A percentile compares a stretch with the other conserved stretches of the same genome.
These are phyloP conservation scores for Phenoliferia sp. DNA, from an alignment of 1,284 basidiomycete species.

Conservation along the genomic window DNA sequence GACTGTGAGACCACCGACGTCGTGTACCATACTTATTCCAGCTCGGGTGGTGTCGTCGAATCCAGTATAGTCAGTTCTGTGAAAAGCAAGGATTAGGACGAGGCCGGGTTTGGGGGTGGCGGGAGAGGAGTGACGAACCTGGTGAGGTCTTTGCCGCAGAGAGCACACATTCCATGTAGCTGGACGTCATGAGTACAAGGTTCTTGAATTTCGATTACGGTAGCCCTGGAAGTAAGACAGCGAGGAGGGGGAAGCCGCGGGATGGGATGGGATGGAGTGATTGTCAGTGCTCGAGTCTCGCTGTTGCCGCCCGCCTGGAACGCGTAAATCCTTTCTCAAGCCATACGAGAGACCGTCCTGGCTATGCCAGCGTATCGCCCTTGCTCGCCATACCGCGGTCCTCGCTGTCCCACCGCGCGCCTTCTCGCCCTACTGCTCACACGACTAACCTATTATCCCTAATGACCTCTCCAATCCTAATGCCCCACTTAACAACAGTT, in stretches of 20 bases:
- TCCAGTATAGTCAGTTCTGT: slow-evolving; percentile 77
- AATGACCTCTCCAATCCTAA: slow-evolving; percentile 41
- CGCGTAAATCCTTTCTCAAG: too few species aligned
- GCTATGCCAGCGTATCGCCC: too few species aligned
- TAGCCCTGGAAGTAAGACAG: slow-evolving; percentile 32
- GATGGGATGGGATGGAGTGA: not conserved
- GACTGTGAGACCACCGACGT: slow-evolving; percentile 47
- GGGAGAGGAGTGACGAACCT: slow-evolving; percentile 53
- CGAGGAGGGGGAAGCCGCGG: not conserved
- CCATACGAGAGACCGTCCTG: too few species aligned
- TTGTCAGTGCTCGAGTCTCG: not conserved
- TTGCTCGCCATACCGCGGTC: too few species aligned
- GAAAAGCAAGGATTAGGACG: slow-evolving; percentile 1
- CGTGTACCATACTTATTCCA: slow-evolving; percentile 77
- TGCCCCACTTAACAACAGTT: slow-evolving; percentile 58
- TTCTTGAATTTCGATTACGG: slow-evolving; percentile 65
- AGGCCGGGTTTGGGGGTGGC: not conserved
- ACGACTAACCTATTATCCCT: slow-evolving; percentile 35
- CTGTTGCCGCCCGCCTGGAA: too few species aligned
- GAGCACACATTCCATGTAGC: slow-evolving; percentile 81
- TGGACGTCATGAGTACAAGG: slow-evolving; percentile 92
- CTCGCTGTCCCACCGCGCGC: too few species aligned
- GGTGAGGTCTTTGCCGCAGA: slow-evolving; percentile 91
- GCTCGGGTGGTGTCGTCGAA: slow-evolving; percentile 73
- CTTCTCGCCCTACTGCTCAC: too few species aligned